Conservation (phyloP, 257 asterid genomes). For the Galeopsis tetrahit region DNA sequence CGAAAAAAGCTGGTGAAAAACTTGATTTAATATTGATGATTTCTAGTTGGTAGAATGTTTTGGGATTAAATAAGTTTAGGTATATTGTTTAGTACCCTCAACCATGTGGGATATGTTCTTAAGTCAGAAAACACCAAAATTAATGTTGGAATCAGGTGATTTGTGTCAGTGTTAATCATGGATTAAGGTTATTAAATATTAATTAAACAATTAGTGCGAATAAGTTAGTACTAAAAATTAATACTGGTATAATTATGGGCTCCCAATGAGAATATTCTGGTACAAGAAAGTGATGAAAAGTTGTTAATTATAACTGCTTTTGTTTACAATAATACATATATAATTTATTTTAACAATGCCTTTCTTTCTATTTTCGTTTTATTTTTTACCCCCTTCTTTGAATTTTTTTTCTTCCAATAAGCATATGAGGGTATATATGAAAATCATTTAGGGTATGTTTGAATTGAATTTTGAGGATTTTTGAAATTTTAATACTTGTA, state of each 20-base stretch:
- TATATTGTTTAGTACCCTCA: not conserved
- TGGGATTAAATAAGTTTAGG: not conserved
- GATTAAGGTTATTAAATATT: conserved; percentile 17
- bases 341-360: not conserved
- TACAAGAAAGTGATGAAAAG: conserved; percentile 8
- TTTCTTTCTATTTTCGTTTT: not conserved
- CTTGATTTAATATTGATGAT: not conserved
- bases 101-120: conserved; percentile 31
- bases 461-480: no score
- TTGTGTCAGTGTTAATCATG: conserved; percentile 30
- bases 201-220: not conserved
- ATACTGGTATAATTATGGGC: not conserved
- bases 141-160: conserved; percentile 35
- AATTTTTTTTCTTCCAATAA: no score
- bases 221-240: not conserved
- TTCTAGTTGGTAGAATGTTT: not conserved
- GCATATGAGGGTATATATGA: no score
- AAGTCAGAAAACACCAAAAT: conserved; percentile 29
- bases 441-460: no score
- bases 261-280: conserved; percentile 28
- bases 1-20: no score
- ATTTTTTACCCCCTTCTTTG: not conserved
- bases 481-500: no score
- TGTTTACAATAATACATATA: not conserved
- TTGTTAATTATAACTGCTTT: conserved; percentile 25